Percentiles rank a stretch among this genome's conserved stretches.
Conservation (phyloP, 2,329 filamentous ascomycete species). For the Neoscytalidium dimidiatum region DNA sequence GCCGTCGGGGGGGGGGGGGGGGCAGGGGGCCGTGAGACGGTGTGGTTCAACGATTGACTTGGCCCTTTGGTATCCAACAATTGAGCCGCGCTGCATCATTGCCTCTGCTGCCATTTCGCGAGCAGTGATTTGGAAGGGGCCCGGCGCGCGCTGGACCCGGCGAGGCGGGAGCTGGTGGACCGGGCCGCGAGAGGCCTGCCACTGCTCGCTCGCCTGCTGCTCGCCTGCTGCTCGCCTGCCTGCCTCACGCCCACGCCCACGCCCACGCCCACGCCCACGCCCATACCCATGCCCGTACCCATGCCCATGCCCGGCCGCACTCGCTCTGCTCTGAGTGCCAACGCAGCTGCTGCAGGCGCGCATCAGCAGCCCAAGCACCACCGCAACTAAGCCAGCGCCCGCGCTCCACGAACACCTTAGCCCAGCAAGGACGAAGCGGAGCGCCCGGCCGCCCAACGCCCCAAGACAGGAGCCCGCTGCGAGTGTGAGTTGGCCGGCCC, state of each 20-base stretch:
- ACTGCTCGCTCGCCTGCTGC: not conserved
- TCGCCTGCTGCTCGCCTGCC: not conserved
- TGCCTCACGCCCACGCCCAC: too few relatives aligned
- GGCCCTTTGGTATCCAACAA: slow-evolving; percentile 18
- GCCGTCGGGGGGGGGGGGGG: slow-evolving; percentile 10
- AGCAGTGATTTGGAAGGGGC: slow-evolving; percentile 18
- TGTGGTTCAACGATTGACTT: slow-evolving; percentile 21
- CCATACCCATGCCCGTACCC: too few relatives aligned
- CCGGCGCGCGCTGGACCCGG: not conserved
- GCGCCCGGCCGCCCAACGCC: not conserved
- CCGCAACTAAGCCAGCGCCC: slow-evolving; percentile 6
- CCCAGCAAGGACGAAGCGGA: slow-evolving; percentile 17
- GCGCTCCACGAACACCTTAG: not conserved
- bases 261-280: too few relatives aligned
- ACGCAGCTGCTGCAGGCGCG: slow-evolving; percentile 18
- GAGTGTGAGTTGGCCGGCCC: slow-evolving; percentile 17
- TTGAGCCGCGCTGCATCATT: slow-evolving; percentile 19
- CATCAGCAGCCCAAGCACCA: not conserved
- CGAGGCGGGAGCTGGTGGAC: slow-evolving; percentile 10
- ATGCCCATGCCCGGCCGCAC: too few relatives aligned
- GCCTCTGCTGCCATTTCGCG: slow-evolving; percentile 2
- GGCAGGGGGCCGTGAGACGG: slow-evolving; percentile 16
- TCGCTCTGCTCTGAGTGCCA: too few relatives aligned
- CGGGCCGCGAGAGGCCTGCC: slow-evolving; percentile 15
- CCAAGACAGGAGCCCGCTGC: slow-evolving; percentile 13